Base-by-base conservation (phyloP, 2,329 filamentous ascomycete species). In the Cytospora paraplurivora region DNA sequence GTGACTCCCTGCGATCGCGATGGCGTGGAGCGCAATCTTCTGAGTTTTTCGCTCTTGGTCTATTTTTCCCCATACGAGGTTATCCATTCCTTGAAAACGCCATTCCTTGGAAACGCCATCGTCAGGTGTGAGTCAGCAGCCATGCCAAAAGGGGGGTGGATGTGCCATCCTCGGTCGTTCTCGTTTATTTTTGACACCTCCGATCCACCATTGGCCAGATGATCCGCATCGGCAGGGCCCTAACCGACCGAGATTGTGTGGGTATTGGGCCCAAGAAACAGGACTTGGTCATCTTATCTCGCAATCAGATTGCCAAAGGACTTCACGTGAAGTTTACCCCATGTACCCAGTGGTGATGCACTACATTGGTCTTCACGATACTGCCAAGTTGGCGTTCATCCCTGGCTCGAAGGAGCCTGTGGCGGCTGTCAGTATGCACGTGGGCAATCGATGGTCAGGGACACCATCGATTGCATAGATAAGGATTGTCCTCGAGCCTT, bases 151-250 rank as follows among this genome's bases (percentile, higher is more conserved):
- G 51, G 51, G 38, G 51, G 44, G 32, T 34, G 41, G 52, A 10
- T 62, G 52, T 53, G 34, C 49, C 19, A 50, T 2, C 27, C 27
- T 27, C 27, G 49, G 53, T 44, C 55, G 32, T 41, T 34, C 41
- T 53, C 52, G 47, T 62, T 62, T 64, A 64, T 64, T 62, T 57
- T 62, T 62, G 60, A 52, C 37, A 44, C 33, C 51, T 58, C 49
- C 58, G 54, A 62, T 58, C 62, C 32, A 51, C 27, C 27, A 27
- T 27, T 2, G 27, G 27, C 27, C 27, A 27, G 59, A 33, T 49
- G 62, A 62, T 64, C 62, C 54, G 62, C 62, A 53, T 58, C 54
- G 62, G 62, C 47, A 58, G 21, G 38, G 59, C 27, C 49, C 53
- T 41, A 47, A 27, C 38, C 38, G 62, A 50, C 33, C 62, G 62